These are phyloP conservation scores for Globisporangium echinulatum DNA, from an alignment of 352 stramenopile species.

Conservation along the genomic window DNA sequence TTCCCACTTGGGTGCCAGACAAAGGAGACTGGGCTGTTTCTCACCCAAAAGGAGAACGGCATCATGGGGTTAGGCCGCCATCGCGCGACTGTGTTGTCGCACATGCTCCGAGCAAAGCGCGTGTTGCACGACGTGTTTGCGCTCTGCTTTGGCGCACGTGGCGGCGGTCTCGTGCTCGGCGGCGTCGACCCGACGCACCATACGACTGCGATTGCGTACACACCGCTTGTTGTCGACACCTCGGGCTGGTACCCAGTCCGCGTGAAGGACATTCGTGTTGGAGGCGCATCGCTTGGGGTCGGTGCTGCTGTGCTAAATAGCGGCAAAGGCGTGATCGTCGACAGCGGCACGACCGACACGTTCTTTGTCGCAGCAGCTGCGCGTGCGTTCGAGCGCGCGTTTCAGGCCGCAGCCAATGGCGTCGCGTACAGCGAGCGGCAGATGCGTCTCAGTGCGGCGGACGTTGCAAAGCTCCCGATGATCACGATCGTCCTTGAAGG, in stretches of 20 bases:
- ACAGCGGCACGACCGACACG: conserved; percentile 83
- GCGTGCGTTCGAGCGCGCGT: conserved; percentile 50
- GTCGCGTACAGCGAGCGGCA: conserved; percentile 49
- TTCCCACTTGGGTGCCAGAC: conserved; percentile 79
- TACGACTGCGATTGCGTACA: conserved; percentile 54
- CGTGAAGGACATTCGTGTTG: conserved; percentile 71
- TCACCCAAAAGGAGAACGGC: conserved; percentile 84
- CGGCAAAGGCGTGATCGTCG: conserved; percentile 76
- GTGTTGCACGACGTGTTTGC: conserved; percentile 69
- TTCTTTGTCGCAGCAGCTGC: conserved; percentile 55
- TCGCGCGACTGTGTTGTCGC: conserved; percentile 54
- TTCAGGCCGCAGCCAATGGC: conserved; percentile 28
- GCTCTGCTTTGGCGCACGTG: conserved; percentile 65
- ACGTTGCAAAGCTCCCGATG: conserved; percentile 38
- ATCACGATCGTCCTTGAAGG: conserved; percentile 66
- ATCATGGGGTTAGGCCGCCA: conserved; percentile 86
- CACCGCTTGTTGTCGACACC: conserved; percentile 37
- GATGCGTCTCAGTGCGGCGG: conserved; percentile 37
- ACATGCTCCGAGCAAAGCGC: conserved; percentile 52
- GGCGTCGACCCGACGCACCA: conserved; percentile 75
- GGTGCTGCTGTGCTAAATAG: conserved; percentile 41
- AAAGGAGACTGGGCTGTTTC: conserved; percentile 78
- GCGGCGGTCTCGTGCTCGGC: conserved; percentile 74
- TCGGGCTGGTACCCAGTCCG: conserved; percentile 75
- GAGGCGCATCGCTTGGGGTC: conserved; percentile 44